A percentile compares a stretch with the other conserved stretches of the same genome.
These are phyloP conservation scores for Pisolithus marmoratus DNA, from an alignment of 768 basidiomycete genomes.

Conservation along the genomic window DNA sequence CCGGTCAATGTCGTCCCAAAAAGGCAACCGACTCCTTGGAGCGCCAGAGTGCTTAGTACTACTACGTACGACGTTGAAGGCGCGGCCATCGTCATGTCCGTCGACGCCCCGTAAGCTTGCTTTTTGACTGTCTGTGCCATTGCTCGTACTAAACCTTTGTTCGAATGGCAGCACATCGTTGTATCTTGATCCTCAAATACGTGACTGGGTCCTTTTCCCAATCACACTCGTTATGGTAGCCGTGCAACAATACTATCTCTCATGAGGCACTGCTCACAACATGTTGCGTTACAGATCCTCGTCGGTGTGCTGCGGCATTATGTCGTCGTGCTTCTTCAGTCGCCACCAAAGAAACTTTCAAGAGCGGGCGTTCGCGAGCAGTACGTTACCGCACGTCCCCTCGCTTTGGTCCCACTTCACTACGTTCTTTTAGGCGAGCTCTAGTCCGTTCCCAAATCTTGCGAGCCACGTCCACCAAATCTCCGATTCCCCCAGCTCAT, in stretches of 20 bases:
- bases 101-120: conserved; percentile 18
- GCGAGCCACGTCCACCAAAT: conserved; percentile 72
- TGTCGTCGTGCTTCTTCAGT: conserved; percentile 80
- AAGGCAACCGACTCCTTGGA: conserved; percentile 16
- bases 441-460: conserved; percentile 80
- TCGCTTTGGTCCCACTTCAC: not conserved
- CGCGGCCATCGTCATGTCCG: conserved; percentile 32
- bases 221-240: conserved; percentile 94
- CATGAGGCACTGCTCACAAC: no score
- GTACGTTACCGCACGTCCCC: conserved; percentile 34
- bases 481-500: conserved; percentile 69
- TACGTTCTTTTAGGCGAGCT: conserved; percentile 47
- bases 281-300: conserved; percentile 54
- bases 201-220: conserved; percentile 91
- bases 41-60: not conserved
- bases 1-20: conserved; percentile 9
- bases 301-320: conserved; percentile 93
- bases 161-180: conserved; percentile 37
- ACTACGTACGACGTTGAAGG: no score
- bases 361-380: conserved; percentile 86
- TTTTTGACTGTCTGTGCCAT: conserved; percentile 2
- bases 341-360: conserved; percentile 74
- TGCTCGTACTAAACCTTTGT: conserved; percentile 3
- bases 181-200: conserved; percentile 92
- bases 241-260: no score